These are phyloP conservation scores for Penicillium sp. DNA, from an alignment of 2,329 filamentous ascomycete species.

Conservation along the genomic window DNA sequence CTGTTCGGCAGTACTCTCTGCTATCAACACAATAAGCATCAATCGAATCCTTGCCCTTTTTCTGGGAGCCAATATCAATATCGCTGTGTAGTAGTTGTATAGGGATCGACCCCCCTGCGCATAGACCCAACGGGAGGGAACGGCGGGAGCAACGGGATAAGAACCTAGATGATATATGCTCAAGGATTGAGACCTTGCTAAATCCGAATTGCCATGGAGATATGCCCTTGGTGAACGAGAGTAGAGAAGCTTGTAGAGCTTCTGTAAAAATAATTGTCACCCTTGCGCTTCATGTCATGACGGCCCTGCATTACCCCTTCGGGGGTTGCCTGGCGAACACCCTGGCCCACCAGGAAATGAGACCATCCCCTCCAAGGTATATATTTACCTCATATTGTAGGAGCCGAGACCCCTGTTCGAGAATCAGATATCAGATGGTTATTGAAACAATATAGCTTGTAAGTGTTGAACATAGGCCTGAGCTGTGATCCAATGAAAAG, in stretches of 20 bases:
- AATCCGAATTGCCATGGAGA: background rate
- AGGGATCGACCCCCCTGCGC: background rate
- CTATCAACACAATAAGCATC: background rate
- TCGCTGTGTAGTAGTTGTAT: background rate
- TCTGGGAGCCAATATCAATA: background rate
- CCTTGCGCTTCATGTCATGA: slow-evolving; percentile 1
- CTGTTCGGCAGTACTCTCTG: background rate
- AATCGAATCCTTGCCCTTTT: background rate
- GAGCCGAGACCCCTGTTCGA: background rate
- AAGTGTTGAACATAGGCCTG: too few species aligned
- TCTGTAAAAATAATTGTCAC: slow-evolving; percentile 2
- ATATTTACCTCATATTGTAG: background rate
- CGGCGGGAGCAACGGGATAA: background rate
- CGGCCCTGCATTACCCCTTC: slow-evolving; percentile 4
- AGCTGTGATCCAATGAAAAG: background rate
- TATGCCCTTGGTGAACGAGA: background rate
- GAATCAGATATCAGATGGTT: background rate
- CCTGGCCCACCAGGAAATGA: background rate
- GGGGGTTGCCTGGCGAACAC: slow-evolving; percentile 5
- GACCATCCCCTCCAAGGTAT: background rate
- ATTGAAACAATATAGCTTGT: background rate
- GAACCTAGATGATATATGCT: background rate
- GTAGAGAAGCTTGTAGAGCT: background rate
- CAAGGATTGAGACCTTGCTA: slow-evolving; percentile 1
- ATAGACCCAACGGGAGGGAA: background rate